Evolutionary conservation across 305 asterid species (phyloP).

Genomic region (Ajuga reptans): DNA sequence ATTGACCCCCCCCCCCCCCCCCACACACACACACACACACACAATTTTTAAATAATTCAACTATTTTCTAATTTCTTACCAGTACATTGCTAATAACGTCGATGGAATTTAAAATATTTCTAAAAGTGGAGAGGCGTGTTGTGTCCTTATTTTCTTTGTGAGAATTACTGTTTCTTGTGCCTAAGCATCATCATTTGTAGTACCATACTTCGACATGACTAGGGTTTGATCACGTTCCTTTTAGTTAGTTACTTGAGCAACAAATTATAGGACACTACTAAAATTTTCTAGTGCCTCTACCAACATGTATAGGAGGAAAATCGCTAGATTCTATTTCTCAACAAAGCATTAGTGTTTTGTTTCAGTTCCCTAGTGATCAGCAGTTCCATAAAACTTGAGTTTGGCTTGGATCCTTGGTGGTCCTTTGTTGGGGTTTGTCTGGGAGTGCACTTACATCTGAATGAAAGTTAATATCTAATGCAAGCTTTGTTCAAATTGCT

Average conservation of each 20-base stretch:
- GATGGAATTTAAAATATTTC: neutral
- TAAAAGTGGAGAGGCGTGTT: neutral
- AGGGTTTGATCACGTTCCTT: neutral
- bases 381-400: neutral
- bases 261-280: neutral
- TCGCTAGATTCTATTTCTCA: neutral
- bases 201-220: neutral
- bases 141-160: neutral
- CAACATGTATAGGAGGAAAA: neutral
- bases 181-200: neutral
- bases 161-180: neutral
- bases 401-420: neutral
- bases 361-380: neutral
- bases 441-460: neutral
- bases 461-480: neutral
- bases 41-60: too few species aligned
- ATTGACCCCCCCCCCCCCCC: too few species aligned
- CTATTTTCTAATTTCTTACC: too few species aligned
- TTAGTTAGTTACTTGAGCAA: neutral
- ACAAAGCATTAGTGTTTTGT: neutral
- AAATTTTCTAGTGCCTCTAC: neutral
- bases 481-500: neutral
- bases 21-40: too few species aligned
- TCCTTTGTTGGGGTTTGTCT: neutral
- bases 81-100: neutral